A percentile compares a stretch with the other conserved stretches of the same genome.
Evolutionary conservation across 345 rosid species (phyloP).

Genomic region (Gossypium thurberi): DNA sequence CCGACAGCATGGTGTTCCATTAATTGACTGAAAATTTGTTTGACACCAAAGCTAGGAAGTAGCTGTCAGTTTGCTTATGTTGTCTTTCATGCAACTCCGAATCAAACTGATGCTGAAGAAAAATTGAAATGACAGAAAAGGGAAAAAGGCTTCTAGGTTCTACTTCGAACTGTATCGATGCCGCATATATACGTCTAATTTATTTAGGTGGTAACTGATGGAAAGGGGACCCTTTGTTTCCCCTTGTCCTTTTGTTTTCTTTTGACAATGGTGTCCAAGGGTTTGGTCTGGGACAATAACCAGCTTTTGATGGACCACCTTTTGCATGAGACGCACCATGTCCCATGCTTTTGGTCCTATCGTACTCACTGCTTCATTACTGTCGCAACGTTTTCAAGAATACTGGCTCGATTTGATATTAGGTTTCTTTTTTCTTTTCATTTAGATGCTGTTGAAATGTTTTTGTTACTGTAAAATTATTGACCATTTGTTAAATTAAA

Average conservation of each 20-base stretch:
- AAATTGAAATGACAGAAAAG: not conserved
- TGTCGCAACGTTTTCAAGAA: not conserved
- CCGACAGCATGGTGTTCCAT: conserved; percentile 1
- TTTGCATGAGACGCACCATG: not conserved
- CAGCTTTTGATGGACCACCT: conserved; percentile 1
- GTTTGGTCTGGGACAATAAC: not conserved
- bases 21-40: not conserved
- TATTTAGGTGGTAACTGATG: not conserved
- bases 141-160: not conserved
- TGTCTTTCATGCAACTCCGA: not conserved
- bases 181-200: not conserved
- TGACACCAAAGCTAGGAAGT: not conserved
- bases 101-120: not conserved
- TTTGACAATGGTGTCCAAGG: not conserved
- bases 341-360: not conserved
- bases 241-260: not conserved
- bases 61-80: conserved; percentile 10
- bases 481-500: not conserved
- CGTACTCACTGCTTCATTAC: not conserved
- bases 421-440: not conserved
- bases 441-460: not conserved
- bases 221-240: not conserved
- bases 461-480: not conserved
- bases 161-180: not conserved
- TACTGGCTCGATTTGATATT: not conserved